Conservation (phyloP, 257 asterid species). For the Nicotiana undulata region DNA sequence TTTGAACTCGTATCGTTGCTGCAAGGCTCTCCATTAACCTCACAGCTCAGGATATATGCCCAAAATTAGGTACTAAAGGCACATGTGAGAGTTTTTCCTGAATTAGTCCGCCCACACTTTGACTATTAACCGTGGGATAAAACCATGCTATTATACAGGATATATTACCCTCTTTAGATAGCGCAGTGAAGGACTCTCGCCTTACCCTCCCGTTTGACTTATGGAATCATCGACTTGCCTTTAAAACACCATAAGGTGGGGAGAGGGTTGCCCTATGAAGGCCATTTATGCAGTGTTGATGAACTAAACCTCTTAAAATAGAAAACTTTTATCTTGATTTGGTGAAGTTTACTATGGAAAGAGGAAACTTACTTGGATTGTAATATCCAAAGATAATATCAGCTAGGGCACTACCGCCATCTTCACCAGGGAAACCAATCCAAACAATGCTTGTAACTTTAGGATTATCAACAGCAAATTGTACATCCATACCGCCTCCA, state of each 20-base stretch:
- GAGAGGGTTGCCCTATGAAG: background rate
- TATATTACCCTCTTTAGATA: no score
- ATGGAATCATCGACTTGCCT: background rate
- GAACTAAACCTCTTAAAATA: background rate
- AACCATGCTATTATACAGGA: background rate
- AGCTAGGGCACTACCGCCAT: conserved; percentile 84
- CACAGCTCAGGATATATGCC: background rate
- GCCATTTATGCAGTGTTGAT: background rate
- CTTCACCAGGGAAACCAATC: conserved; percentile 96
- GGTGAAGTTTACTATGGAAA: background rate
- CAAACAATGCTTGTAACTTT: conserved; percentile 71
- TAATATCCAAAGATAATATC: conserved; percentile 58
- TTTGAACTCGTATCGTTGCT: no score
- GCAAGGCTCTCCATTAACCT: no score
- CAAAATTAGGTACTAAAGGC: background rate
- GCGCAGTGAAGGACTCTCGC: background rate
- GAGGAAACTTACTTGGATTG: conserved; percentile 56
- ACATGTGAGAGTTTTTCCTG: background rate
- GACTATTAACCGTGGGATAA: background rate
- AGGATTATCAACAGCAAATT: conserved; percentile 63
- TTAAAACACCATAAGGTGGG: background rate
- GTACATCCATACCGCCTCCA: conserved; percentile 83
- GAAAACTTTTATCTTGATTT: background rate
- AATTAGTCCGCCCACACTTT: background rate
- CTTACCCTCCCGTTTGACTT: background rate